Evolutionary conservation across 1,284 basidiomycete species (phyloP).

Genomic region (Naganishia albida): DNA sequence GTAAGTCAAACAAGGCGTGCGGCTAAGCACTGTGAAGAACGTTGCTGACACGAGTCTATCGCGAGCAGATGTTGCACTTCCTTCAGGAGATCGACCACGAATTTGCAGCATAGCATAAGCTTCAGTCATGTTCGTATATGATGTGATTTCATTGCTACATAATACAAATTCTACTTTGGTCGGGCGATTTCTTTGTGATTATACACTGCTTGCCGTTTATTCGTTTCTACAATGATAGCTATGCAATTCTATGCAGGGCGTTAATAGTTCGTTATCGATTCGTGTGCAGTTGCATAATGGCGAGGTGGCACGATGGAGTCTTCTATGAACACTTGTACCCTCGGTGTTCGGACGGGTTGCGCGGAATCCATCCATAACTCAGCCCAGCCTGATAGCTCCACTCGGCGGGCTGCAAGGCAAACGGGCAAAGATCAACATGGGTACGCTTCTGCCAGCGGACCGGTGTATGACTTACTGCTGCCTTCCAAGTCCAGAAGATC

Average conservation of each 20-base stretch:
- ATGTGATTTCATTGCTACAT: slow-evolving; percentile 15
- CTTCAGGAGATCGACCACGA: slow-evolving; percentile 21
- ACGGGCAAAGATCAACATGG: no score
- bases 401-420: slow-evolving; percentile 60
- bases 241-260: slow-evolving; percentile 1
- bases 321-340: slow-evolving; percentile 48
- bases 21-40: not conserved
- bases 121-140: slow-evolving; percentile 15
- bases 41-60: not conserved
- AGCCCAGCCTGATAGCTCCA: slow-evolving; percentile 64
- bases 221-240: not conserved
- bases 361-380: slow-evolving; percentile 78
- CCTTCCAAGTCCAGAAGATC: slow-evolving; percentile 53
- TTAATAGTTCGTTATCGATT: not conserved
- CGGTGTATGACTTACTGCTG: slow-evolving; percentile 28
- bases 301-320: not conserved
- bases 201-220: slow-evolving; percentile 4
- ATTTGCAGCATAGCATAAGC: slow-evolving; percentile 1
- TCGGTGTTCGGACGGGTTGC: slow-evolving; percentile 59
- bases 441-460: not conserved
- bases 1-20: slow-evolving; percentile 59
- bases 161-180: slow-evolving; percentile 12
- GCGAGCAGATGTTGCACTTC: slow-evolving; percentile 22
- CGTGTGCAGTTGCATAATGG: not conserved
- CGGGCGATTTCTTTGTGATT: not conserved